Evolutionary conservation across 2,329 filamentous ascomycete species (phyloP).

Genomic region (Colletotrichum sansevieriae): DNA sequence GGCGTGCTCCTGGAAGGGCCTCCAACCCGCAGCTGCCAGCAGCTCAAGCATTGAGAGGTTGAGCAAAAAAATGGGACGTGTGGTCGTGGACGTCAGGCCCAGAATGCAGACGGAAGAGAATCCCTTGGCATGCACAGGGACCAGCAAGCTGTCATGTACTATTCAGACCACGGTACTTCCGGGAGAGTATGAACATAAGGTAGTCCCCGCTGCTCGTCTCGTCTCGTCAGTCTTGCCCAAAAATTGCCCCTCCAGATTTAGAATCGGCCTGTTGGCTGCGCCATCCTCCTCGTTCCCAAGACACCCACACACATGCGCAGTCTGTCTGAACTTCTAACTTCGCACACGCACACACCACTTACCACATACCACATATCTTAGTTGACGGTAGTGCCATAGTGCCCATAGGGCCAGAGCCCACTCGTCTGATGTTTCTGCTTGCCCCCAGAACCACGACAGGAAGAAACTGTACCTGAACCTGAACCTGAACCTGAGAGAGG

Average conservation of each 20-base stretch:
- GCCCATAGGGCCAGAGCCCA: conserved; percentile 17
- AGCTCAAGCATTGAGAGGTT: conserved; percentile 5
- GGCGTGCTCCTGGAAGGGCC: conserved; percentile 31
- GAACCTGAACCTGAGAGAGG: conserved; percentile 29
- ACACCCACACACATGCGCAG: conserved; percentile 25
- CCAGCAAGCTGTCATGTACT: conserved; percentile 33
- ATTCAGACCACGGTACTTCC: conserved; percentile 38
- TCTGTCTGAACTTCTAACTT: conserved; percentile 4
- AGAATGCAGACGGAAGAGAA: conserved; percentile 25
- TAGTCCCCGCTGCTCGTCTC: conserved; percentile 17
- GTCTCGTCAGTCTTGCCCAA: conserved; percentile 22
- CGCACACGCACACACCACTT: conserved; percentile 26
- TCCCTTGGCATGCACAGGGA: conserved; percentile 27
- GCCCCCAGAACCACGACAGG: conserved; percentile 52
- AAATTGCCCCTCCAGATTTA: conserved; percentile 51
- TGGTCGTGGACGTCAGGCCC: conserved; percentile 24
- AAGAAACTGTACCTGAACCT: neutral
- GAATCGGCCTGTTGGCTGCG: conserved; percentile 54
- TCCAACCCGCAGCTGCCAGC: conserved; percentile 11
- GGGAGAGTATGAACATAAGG: conserved; percentile 8
- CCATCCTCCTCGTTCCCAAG: conserved; percentile 46
- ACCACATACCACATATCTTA: conserved; percentile 20
- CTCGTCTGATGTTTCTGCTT: conserved; percentile 58
- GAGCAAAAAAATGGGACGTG: neutral
- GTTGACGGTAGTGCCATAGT: neutral